Conservation (phyloP, 2,329 filamentous ascomycete genomes). For the Neopestalotiopsis clavispora region DNA sequence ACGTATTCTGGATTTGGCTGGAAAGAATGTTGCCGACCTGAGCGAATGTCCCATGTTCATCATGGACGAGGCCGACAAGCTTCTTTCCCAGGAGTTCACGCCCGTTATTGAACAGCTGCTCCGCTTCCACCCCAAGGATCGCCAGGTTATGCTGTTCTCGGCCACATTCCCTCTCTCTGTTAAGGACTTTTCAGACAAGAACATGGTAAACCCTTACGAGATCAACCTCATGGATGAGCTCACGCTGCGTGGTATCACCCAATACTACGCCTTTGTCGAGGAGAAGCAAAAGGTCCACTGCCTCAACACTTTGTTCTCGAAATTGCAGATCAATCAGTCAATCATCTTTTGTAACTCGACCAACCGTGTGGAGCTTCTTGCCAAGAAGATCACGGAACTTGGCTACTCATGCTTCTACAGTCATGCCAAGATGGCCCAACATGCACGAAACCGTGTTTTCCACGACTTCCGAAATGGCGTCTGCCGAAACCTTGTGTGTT, state of each 20-base stretch:
- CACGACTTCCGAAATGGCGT: constrained; percentile 99
- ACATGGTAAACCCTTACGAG: constrained; percentile 95
- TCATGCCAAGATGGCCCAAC: constrained; percentile 96
- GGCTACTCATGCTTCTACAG: constrained; percentile 99
- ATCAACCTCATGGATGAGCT: constrained; percentile 99
- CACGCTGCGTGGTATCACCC: constrained; percentile 95
- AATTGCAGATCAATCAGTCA: constrained; percentile 99
- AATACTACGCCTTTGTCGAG: constrained; percentile 99
- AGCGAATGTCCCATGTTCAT: constrained; percentile 97
- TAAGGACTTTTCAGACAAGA: constrained; percentile 97
- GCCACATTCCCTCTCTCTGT: constrained; percentile 97
- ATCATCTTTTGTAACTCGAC: constrained; percentile 99
- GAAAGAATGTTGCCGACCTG: constrained; percentile 94
- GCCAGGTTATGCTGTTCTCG: constrained; percentile 99
- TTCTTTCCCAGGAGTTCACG: constrained; percentile 95
- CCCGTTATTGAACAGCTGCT: constrained; percentile 96
- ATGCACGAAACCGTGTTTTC: constrained; percentile 96
- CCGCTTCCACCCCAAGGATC: constrained; percentile 93
- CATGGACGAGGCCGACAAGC: constrained; percentile 99
- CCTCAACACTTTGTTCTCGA: constrained; percentile 97
- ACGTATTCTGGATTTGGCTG: constrained; percentile 92
- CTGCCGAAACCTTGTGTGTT: constrained; percentile 97
- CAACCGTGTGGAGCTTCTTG: constrained; percentile 94
- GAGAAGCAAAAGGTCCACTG: constrained; percentile 99
- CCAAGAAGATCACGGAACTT: constrained; percentile 99